A percentile compares a stretch with the other conserved stretches of the same genome.
These are phyloP conservation scores for Keithomyces neogunnii DNA, from an alignment of 2,329 filamentous ascomycete species.

Conservation along the genomic window DNA sequence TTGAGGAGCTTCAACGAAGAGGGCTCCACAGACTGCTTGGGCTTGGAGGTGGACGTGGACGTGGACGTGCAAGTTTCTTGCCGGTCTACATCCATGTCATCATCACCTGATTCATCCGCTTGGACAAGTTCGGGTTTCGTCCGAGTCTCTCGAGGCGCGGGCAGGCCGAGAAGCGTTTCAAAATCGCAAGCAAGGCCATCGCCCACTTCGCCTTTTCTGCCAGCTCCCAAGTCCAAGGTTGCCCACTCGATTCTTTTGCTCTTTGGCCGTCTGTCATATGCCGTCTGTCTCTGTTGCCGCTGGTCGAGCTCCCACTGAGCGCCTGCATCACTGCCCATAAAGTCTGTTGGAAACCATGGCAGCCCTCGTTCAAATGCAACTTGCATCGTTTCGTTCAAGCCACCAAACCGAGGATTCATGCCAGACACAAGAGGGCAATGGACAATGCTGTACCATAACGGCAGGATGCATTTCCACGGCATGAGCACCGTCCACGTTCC, in stretches of 20 bases:
- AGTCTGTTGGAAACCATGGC: conserved; percentile 84
- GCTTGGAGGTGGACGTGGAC: not conserved
- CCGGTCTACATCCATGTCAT: conserved; percentile 24
- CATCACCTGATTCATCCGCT: conserved; percentile 7
- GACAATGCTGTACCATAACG: conserved; percentile 80
- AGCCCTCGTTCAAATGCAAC: conserved; percentile 69
- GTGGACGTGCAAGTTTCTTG: not conserved
- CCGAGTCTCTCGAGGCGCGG: conserved; percentile 8
- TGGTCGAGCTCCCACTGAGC: conserved; percentile 67
- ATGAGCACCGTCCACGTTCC: conserved; percentile 77
- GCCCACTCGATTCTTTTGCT: conserved; percentile 72
- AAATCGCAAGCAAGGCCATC: conserved; percentile 79
- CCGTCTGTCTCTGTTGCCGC: conserved; percentile 60
- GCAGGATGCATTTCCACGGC: conserved; percentile 82
- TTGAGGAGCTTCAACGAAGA: conserved; percentile 13
- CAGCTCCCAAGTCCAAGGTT: conserved; percentile 63
- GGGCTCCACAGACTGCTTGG: not conserved
- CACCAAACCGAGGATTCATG: conserved; percentile 74
- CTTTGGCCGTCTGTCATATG: conserved; percentile 73
- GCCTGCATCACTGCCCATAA: conserved; percentile 70
- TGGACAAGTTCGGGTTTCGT: conserved; percentile 5
- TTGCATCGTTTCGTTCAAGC: conserved; percentile 71
- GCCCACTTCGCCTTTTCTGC: conserved; percentile 74
- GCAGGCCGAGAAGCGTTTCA: conserved; percentile 50
- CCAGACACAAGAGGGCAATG: conserved; percentile 74